Evolutionary conservation across 768 basidiomycete species (phyloP), one percentile per base, ranked within the genome.

Genomic region (Kwoniella botswanensis): DNA sequence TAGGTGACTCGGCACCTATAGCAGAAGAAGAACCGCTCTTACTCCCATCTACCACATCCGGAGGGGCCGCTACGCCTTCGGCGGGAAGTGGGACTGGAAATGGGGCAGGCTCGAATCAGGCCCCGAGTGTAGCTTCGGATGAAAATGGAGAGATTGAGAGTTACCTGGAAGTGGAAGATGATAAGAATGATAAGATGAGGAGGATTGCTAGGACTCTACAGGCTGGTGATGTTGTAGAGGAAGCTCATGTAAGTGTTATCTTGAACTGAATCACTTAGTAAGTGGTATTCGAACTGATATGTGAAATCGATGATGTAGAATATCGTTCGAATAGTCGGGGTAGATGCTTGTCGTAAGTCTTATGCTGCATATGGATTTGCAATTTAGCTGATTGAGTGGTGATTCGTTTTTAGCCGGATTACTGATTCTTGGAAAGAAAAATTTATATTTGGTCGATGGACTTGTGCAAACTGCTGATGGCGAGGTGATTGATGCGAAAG

Each of bases 381-480:
- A 18, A 22, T n/a, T 41, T 21, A n/a, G 54, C 54, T 55, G 54
- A 55, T 24, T 18, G 62, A 17, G 10, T 18, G 35, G 50, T 54
- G 35, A 18, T 5, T 43, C 9, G 15, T 52, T 18, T 74, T 46
- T 76, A 91, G 93, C 94, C 67, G 94, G 95, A 0, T 86, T 97
- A 9, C 86, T 98, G 26, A 94, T 98, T 61, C 88, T 94, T 17
- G 95, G 94, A 13, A 88, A 87, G 56, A 90, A 89, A 1, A 92
- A 94, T 76, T 82, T 97, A 6, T 98, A 97, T 76, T 91, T 97
- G 86, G 83, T 96, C 17, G 94, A 98, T 74, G 93, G 93, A 1
- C 85, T 97, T 13, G 90, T 94, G 5, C 91, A 94, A 81, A 90
- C 89, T 66, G 89, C 91, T n/a, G 88, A 89, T 41, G 93, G 93